Percentiles rank a stretch among this genome's conserved stretches.
Evolutionary conservation across 352 stramenopile species (phyloP).

Genomic region (Poterioochromonas sp.): DNA sequence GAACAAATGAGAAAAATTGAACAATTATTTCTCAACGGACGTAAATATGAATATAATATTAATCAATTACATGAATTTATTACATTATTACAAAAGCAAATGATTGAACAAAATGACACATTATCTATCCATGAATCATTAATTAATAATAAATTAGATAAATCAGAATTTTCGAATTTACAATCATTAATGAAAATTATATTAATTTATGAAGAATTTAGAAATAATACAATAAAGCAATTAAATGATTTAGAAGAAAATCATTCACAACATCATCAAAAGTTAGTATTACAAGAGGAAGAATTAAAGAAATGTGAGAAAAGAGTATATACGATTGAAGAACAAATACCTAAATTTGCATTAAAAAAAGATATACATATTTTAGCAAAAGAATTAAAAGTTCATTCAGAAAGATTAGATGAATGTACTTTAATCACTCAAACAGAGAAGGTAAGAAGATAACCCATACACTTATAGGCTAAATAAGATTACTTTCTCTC

Average conservation of each 20-base stretch:
- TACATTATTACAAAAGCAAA: neutral
- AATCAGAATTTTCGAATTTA: neutral
- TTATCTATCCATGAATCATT: neutral
- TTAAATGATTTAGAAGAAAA: neutral
- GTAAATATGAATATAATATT: neutral
- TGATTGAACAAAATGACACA: neutral
- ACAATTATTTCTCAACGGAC: neutral
- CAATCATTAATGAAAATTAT: neutral
- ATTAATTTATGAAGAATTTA: slow-evolving; percentile 5
- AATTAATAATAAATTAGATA: neutral
- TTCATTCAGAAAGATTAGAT: neutral
- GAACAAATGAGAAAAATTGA: neutral
- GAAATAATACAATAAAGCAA: neutral
- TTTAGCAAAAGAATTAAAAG: neutral
- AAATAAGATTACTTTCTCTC: neutral
- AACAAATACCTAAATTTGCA: neutral
- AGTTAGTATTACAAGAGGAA: neutral
- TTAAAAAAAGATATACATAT: neutral
- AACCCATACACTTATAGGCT: neutral
- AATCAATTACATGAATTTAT: neutral
- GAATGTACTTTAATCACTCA: neutral
- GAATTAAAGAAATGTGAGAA: neutral
- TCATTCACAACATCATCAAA: neutral
- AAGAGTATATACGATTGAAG: neutral
- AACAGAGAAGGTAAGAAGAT: neutral